A percentile compares a stretch with the other conserved stretches of the same genome.
These are phyloP conservation scores for Phyllostachys edulis DNA, from an alignment of 176 grass and related monocot species.

Conservation along the genomic window DNA sequence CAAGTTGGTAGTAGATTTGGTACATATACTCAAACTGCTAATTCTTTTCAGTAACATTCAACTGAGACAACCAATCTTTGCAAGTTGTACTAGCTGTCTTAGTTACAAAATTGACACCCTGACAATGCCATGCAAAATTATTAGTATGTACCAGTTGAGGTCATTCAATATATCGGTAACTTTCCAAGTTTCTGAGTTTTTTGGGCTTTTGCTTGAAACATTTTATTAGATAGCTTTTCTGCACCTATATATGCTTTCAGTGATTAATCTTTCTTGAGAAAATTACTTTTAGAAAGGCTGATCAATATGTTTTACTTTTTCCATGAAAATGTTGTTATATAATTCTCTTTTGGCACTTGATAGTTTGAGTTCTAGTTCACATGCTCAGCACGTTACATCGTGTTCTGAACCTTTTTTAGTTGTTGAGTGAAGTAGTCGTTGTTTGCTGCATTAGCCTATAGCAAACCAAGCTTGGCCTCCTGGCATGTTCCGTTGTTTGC, in stretches of 20 bases:
- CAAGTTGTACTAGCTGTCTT: background rate
- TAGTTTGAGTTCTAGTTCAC: background rate
- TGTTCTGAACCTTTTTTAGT: conserved; percentile 1
- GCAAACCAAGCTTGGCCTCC: background rate
- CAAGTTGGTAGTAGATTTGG: background rate
- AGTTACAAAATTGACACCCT: background rate
- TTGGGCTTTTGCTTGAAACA: conserved; percentile 20
- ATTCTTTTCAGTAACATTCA: background rate
- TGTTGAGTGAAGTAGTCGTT: background rate
- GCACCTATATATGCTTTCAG: background rate
- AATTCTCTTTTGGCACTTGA: background rate
- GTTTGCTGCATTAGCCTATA: conserved; percentile 12
- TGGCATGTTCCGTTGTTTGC: background rate
- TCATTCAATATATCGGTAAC: background rate
- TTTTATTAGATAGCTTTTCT: background rate
- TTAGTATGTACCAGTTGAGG: background rate
- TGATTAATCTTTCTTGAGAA: background rate
- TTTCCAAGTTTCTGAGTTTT: background rate
- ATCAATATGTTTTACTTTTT: background rate
- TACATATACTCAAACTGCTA: background rate
- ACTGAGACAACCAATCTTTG: background rate
- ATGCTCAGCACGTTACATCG: background rate
- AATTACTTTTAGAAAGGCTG: background rate
- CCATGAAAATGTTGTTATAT: background rate
- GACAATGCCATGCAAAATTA: background rate